Conservation (phyloP, 2,329 filamentous ascomycete species). For the Fusarium xylarioides region DNA sequence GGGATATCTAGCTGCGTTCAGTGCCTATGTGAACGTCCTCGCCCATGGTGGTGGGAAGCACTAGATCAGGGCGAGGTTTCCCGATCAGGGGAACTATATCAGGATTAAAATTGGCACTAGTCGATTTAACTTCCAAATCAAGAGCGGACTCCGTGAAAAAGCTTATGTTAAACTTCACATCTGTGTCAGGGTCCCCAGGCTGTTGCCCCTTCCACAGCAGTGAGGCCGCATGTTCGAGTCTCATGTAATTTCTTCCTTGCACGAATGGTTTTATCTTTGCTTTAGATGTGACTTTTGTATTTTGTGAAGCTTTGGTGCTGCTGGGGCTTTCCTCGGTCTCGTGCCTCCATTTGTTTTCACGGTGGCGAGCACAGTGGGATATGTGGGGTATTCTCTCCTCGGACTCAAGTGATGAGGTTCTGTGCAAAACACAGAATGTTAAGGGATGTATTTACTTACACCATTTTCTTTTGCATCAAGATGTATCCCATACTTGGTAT, state of each 20-base stretch:
- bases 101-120: neutral
- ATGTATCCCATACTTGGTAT: rapidly evolving
- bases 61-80: neutral
- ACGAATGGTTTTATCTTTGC: no score
- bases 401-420: neutral
- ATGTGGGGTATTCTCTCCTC: rapidly evolving
- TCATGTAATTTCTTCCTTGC: neutral
- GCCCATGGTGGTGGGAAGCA: neutral
- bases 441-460: rapidly evolving
- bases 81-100: rapidly evolving
- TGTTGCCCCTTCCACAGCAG: no score
- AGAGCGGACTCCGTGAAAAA: neutral
- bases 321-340: rapidly evolving
- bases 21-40: neutral
- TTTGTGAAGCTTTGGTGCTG: neutral
- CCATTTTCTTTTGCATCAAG: rapidly evolving
- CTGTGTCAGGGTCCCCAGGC: neutral
- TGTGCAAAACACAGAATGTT: no score
- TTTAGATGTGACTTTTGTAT: neutral
- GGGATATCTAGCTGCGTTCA: neutral
- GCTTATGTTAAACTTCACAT: neutral
- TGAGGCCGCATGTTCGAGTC: no score
- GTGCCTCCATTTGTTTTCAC: neutral
- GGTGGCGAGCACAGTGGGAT: neutral
- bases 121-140: neutral